Evolutionary conservation across 2,329 filamentous ascomycete genomes (phyloP).

Genomic region (Harringtonia lauricola): DNA sequence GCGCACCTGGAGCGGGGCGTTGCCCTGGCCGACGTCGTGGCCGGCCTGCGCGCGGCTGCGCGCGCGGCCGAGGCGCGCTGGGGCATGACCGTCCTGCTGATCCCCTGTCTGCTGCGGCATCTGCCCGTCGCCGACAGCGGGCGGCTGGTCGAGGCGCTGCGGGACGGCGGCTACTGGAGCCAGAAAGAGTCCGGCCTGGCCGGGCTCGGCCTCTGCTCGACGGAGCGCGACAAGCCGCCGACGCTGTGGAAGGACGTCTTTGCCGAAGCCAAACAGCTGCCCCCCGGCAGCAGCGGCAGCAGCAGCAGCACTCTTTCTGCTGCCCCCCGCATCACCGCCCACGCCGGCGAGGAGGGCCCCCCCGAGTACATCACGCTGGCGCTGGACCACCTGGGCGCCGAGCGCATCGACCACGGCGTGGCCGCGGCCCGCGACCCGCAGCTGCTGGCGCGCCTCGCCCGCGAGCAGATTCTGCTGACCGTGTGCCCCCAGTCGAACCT

Average conservation of each 20-base stretch:
- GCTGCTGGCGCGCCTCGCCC: slow-evolving; percentile 47
- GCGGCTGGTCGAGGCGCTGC: slow-evolving; percentile 30
- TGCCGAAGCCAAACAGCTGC: too few relatives aligned
- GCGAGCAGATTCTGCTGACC: slow-evolving; percentile 49
- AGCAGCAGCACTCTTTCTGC: too few relatives aligned
- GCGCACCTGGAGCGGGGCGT: slow-evolving; percentile 57
- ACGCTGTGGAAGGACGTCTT: slow-evolving; percentile 51
- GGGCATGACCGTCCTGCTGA: slow-evolving; percentile 52
- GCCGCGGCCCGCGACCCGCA: slow-evolving; percentile 47
- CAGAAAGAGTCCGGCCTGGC: slow-evolving; percentile 11
- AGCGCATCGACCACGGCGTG: slow-evolving; percentile 67
- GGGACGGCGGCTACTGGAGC: slow-evolving; percentile 29
- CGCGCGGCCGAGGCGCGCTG: slow-evolving; percentile 44
- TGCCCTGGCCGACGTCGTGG: slow-evolving; percentile 49
- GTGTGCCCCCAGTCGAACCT: slow-evolving; percentile 69
- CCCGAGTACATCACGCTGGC: slow-evolving; percentile 53
- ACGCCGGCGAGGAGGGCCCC: slow-evolving; percentile 68
- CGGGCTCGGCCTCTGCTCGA: slow-evolving; percentile 19
- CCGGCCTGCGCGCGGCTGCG: slow-evolving; percentile 51
- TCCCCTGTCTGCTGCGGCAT: slow-evolving; percentile 64
- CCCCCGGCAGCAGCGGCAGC: too few relatives aligned
- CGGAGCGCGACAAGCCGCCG: slow-evolving; percentile 27
- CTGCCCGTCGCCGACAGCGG: slow-evolving; percentile 49
- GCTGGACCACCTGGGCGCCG: slow-evolving; percentile 47
- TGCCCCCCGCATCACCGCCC: slow-evolving; percentile 47